These are phyloP conservation scores for Salvia hispanica DNA, from an alignment of 257 asterid species.

Conservation along the genomic window DNA sequence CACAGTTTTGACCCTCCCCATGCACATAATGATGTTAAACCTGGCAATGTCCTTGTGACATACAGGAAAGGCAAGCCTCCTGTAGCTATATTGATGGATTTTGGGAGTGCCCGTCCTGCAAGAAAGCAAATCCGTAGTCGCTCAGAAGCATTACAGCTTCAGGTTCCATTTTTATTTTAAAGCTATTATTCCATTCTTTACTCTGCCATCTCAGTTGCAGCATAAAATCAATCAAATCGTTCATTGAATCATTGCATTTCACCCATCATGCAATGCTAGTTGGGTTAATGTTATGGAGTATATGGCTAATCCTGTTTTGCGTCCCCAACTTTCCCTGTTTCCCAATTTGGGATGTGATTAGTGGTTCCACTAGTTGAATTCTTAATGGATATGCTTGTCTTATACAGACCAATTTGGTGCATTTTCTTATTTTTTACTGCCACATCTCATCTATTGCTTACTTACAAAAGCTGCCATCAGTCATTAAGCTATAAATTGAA, in stretches of 20 bases:
- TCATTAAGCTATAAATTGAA: background rate
- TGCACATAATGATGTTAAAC: conserved; percentile 96
- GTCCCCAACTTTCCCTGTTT: no score
- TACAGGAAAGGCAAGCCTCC: conserved; percentile 87
- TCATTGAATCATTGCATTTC: conserved; percentile 1
- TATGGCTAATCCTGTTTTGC: background rate
- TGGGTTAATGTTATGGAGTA: no score
- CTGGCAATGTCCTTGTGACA: conserved; percentile 90
- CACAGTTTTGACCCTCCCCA: conserved; percentile 90
- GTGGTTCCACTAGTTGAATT: background rate
- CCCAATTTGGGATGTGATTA: no score
- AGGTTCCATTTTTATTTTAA: conserved; percentile 50
- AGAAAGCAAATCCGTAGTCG: conserved; percentile 87
- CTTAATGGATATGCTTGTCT: conserved; percentile 5
- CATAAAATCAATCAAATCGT: conserved; percentile 19
- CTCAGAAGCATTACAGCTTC: conserved; percentile 88
- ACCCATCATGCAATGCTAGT: background rate
- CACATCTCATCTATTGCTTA: background rate
- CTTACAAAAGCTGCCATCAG: no score
- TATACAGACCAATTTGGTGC: background rate
- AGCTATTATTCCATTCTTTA: conserved; percentile 19
- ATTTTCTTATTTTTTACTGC: conserved; percentile 4
- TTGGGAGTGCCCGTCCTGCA: conserved; percentile 98
- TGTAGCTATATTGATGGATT: conserved; percentile 87
- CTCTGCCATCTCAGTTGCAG: conserved; percentile 21